Percentiles rank a stretch among this genome's conserved stretches.
Evolutionary conservation across 2,329 filamentous ascomycete species (phyloP).

Genomic region (Aspergillus intermedius): DNA sequence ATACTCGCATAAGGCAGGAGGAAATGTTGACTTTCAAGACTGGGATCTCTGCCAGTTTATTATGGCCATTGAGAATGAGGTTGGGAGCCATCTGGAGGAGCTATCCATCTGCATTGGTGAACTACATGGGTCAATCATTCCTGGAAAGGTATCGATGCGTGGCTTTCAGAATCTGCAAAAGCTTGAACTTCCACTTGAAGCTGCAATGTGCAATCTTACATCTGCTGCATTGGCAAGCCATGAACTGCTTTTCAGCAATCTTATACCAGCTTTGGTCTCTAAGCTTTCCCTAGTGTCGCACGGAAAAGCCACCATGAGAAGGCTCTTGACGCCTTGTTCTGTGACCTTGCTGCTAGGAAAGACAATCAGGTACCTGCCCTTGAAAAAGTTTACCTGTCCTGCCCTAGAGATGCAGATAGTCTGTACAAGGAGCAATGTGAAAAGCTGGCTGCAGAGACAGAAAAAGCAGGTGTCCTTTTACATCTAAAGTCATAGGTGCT

Average conservation of each 20-base stretch:
- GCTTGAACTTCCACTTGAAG: constrained; percentile 15
- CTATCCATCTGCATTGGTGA: constrained; percentile 12
- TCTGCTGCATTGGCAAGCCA: constrained; percentile 1
- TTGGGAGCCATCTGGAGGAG: constrained; percentile 15
- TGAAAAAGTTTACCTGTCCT: constrained; percentile 9
- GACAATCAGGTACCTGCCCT: constrained; percentile 11
- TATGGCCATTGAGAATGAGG: constrained; percentile 12
- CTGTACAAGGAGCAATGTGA: constrained; percentile 13
- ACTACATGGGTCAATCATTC: constrained; percentile 10
- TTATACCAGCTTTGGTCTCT: constrained; percentile 13
- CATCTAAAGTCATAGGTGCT: not conserved
- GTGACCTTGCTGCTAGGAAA: constrained; percentile 13
- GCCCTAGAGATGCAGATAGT: constrained; percentile 8
- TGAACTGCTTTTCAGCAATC: constrained; percentile 7
- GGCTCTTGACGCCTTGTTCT: constrained; percentile 14
- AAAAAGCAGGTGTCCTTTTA: not conserved
- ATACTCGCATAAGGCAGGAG: constrained; percentile 12
- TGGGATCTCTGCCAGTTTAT: constrained; percentile 21
- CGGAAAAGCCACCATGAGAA: constrained; percentile 10
- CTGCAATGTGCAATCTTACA: constrained; percentile 13
- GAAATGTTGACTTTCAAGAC: constrained; percentile 4
- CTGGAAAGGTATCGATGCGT: constrained; percentile 15
- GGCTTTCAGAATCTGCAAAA: constrained; percentile 14
- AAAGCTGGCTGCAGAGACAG: not conserved
- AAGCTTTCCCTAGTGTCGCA: constrained; percentile 10